A percentile compares a stretch with the other conserved stretches of the same genome.
These are phyloP conservation scores for Funneliformis geosporum DNA, from an alignment of 192 early-diverging fungal genomes.

Conservation along the genomic window DNA sequence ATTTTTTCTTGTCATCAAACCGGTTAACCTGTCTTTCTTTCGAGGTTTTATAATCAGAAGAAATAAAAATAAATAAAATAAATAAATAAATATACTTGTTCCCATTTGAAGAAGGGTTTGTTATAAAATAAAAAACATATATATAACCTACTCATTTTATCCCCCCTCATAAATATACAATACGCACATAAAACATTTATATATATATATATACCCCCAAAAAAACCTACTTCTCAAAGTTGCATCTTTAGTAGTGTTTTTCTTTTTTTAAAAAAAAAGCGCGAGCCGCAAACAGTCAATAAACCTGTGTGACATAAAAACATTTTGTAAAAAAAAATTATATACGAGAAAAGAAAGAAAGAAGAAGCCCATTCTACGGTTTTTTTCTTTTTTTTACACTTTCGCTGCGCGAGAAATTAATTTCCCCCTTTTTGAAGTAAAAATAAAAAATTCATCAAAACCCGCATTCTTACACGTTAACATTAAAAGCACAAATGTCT, in stretches of 20 bases:
- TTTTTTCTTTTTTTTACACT: not conserved
- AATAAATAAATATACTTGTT: too few species aligned
- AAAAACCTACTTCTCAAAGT: not conserved
- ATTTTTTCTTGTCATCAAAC: too few species aligned
- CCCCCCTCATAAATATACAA: too few species aligned
- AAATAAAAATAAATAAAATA: not conserved
- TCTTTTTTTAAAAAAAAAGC: not conserved
- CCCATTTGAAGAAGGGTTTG: too few species aligned
- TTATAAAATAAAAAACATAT: not conserved
- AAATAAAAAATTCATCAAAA: not conserved
- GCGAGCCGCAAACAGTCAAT: not conserved
- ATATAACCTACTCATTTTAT: too few species aligned
- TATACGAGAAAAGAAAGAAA: too few species aligned
- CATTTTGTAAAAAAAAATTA: too few species aligned
- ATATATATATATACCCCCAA: not conserved
- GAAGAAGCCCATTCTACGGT: not conserved
- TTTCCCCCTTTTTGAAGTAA: not conserved
- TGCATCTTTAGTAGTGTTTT: not conserved
- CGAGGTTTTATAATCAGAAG: too few species aligned
- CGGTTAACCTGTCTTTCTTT: too few species aligned
- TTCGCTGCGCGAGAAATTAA: conserved; percentile 19
- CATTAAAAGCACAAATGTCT: not conserved
- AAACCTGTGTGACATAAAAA: not conserved
- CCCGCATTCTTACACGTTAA: not conserved
- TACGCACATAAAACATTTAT: too few species aligned